Evolutionary conservation across 106 monocot species (phyloP).

Genomic region (Posidonia australis): DNA sequence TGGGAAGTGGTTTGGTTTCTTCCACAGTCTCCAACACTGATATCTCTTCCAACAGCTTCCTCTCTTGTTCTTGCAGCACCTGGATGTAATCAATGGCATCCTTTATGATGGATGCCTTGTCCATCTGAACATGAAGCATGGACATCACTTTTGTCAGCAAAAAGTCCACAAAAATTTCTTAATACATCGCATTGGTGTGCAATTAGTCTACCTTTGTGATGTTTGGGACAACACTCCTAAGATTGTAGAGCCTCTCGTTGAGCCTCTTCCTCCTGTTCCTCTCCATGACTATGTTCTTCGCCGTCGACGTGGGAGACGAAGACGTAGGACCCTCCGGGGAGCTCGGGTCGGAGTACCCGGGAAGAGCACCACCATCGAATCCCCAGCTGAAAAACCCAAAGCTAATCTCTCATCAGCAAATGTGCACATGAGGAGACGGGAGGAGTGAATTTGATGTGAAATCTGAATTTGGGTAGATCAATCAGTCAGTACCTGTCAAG

Average conservation of each 20-base stretch:
- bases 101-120: constrained; percentile 62
- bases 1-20: not conserved
- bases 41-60: constrained; percentile 23
- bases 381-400: constrained; percentile 7
- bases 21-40: constrained; percentile 7
- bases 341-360: constrained; percentile 32
- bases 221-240: constrained; percentile 74
- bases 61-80: constrained; percentile 55
- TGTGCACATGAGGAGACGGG: not conserved
- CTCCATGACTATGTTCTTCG: constrained; percentile 56
- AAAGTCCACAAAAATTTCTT: no score
- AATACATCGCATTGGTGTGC: no score
- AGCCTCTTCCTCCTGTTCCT: constrained; percentile 57
- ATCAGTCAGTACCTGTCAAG: constrained; percentile 9
- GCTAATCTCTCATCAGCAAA: not conserved
- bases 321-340: constrained; percentile 25
- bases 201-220: constrained; percentile 55
- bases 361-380: not conserved
- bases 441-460: not conserved
- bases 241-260: constrained; percentile 61
- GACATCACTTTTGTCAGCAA: not conserved
- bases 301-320: not conserved
- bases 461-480: not conserved
- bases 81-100: constrained; percentile 62
- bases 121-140: no score